Percentiles rank a stretch among this genome's conserved stretches.
Conservation (phyloP, 2,329 filamentous ascomycete species). For the Fusarium solani-melongenae region DNA sequence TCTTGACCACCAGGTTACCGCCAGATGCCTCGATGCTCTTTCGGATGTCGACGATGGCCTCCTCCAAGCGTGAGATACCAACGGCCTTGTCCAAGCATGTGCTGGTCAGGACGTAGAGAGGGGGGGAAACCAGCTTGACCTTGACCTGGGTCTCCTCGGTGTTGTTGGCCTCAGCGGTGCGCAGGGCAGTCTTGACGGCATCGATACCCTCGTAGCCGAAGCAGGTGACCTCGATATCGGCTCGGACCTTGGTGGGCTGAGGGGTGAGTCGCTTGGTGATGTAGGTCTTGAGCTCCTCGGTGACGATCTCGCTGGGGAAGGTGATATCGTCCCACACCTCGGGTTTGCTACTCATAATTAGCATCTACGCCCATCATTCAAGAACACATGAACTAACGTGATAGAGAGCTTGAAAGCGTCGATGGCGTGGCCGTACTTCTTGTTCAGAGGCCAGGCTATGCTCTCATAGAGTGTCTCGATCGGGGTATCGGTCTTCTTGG, state of each 20-base stretch:
- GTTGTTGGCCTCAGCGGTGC: slow-evolving; percentile 92
- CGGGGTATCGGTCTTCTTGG: slow-evolving; percentile 94
- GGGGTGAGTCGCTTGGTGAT: slow-evolving; percentile 97
- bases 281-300: slow-evolving; percentile 91
- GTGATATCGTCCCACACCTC: slow-evolving; percentile 94
- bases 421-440: slow-evolving; percentile 95
- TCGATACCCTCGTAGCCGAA: slow-evolving; percentile 98
- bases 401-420: slow-evolving; percentile 99
- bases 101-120: slow-evolving; percentile 94
- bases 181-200: slow-evolving; percentile 92
- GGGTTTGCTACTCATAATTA: slow-evolving; percentile 74
- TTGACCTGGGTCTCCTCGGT: slow-evolving; percentile 94
- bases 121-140: slow-evolving; percentile 97
- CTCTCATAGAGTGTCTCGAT: slow-evolving; percentile 94
- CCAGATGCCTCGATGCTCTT: slow-evolving; percentile 81
- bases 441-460: slow-evolving; percentile 97
- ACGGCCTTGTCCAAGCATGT: slow-evolving; percentile 93
- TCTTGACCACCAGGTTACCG: slow-evolving; percentile 89
- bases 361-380: not conserved
- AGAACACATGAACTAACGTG: slow-evolving; percentile 69
- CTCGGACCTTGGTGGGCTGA: slow-evolving; percentile 98
- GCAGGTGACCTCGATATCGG: slow-evolving; percentile 96
- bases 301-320: slow-evolving; percentile 87
- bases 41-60: slow-evolving; percentile 89
- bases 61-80: slow-evolving; percentile 86